A percentile compares a stretch with the other conserved stretches of the same genome.
These are phyloP conservation scores for Blastobotrys proliferans DNA, from an alignment of 1,139 yeast species.

Conservation along the genomic window DNA sequence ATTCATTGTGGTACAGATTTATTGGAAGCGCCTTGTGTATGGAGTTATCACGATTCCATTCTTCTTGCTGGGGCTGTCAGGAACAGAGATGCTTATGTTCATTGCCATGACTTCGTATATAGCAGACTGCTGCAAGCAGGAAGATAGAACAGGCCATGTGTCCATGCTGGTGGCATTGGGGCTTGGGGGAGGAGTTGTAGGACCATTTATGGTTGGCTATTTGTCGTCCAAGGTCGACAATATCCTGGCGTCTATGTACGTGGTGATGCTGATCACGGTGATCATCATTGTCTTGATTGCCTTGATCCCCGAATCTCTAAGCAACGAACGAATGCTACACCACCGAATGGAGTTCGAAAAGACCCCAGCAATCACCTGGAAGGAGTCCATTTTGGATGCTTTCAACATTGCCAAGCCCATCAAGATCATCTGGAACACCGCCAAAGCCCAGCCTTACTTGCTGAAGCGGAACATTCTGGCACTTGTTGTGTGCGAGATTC, in stretches of 20 bases:
- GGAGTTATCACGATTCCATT: background rate
- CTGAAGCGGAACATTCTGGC: background rate
- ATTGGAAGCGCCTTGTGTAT: background rate
- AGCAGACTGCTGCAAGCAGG: background rate
- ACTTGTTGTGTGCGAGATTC: background rate
- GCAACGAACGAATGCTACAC: background rate
- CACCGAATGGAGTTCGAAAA: background rate
- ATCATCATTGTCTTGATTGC: background rate
- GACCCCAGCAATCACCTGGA: background rate
- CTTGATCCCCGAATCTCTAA: background rate
- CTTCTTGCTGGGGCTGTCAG: background rate
- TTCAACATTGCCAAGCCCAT: background rate
- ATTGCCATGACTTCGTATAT: background rate
- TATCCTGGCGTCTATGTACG: no score
- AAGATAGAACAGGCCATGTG: background rate
- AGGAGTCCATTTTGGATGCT: background rate
- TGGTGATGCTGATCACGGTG: background rate
- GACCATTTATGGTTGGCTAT: background rate
- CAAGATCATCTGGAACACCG: background rate
- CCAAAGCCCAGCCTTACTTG: background rate
- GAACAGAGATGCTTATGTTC: background rate
- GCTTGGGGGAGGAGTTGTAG: background rate
- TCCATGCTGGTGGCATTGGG: background rate
- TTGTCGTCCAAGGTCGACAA: no score
- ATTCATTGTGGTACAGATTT: background rate